phyloP scores from a whole-genome alignment of 345 rosid genomes.

The Gossypium arboreum region DNA sequence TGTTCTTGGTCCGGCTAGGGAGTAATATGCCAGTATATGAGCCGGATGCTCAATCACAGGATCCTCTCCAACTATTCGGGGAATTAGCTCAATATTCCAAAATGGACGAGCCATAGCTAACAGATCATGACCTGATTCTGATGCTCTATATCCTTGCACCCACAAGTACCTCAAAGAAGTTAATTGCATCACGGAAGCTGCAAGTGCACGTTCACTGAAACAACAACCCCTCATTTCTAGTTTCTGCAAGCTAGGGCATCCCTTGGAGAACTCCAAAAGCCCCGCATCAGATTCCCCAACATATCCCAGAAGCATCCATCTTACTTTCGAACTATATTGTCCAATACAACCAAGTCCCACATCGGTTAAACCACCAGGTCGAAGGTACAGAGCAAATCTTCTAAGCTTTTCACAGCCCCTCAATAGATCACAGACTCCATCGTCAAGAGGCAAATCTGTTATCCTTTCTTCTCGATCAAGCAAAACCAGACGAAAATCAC shows the following conservation, averaged over 20 bases:
- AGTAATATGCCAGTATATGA: slow-evolving; percentile 87
- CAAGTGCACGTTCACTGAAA: slow-evolving; percentile 75
- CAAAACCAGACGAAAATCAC: slow-evolving; percentile 82
- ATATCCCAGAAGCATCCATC: slow-evolving; percentile 78
- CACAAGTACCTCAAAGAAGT: slow-evolving; percentile 81
- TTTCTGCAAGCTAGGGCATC: slow-evolving; percentile 81
- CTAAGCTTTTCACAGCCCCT: slow-evolving; percentile 74
- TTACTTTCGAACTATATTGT: slow-evolving; percentile 61
- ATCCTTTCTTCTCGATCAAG: slow-evolving; percentile 65
- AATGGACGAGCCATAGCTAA: slow-evolving; percentile 76
- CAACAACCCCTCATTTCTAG: slow-evolving; percentile 91
- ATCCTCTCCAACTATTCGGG: slow-evolving; percentile 32
- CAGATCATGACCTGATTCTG: slow-evolving; percentile 50
- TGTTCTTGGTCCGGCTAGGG: slow-evolving; percentile 82
- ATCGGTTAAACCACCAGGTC: slow-evolving; percentile 79
- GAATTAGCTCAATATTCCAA: slow-evolving; percentile 94
- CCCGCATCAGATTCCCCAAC: slow-evolving; percentile 83
- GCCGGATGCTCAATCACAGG: slow-evolving; percentile 57
- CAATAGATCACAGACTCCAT: slow-evolving; percentile 76
- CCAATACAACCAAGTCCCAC: slow-evolving; percentile 75
- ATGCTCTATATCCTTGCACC: slow-evolving; percentile 88
- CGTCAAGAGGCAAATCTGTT: slow-evolving; percentile 83
- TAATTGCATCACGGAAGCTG: slow-evolving; percentile 57
- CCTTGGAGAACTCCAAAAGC: slow-evolving; percentile 65
- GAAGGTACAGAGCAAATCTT: slow-evolving; percentile 75